These are phyloP conservation scores for Chrysochromulina tobinii DNA, from an alignment of 78 protist species.

Conservation along the genomic window DNA sequence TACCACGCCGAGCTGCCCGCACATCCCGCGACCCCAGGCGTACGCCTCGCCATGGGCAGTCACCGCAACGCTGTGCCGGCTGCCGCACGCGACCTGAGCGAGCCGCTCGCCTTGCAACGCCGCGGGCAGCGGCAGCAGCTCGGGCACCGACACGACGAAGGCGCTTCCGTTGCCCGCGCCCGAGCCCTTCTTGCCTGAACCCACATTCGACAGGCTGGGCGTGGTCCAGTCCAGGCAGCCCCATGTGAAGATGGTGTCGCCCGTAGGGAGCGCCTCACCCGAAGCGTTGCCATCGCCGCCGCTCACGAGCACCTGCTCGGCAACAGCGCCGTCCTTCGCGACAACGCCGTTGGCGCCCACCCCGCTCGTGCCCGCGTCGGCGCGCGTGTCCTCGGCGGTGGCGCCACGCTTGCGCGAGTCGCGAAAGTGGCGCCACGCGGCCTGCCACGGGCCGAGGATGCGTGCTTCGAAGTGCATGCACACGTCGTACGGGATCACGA, in stretches of 20 bases:
- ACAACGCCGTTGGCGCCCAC: no score
- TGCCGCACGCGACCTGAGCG: not conserved
- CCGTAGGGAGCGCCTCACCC: not conserved
- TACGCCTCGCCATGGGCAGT: not conserved
- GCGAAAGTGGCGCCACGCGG: not conserved
- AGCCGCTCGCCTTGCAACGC: not conserved
- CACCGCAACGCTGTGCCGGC: not conserved
- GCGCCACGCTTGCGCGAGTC: not conserved
- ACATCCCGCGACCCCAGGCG: slow-evolving; percentile 44
- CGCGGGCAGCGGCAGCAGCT: not conserved
- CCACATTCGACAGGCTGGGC: not conserved
- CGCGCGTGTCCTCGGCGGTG: no score
- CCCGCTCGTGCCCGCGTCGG: no score
- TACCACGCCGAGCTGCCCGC: slow-evolving; percentile 40
- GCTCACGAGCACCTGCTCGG: no score
- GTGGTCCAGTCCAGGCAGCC: not conserved
- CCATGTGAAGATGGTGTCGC: not conserved
- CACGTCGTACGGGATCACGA: not conserved
- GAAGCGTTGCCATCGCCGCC: no score
- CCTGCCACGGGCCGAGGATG: not conserved
- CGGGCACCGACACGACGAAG: not conserved
- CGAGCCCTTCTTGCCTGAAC: not conserved
- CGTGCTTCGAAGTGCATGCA: not conserved
- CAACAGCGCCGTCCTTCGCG: no score
- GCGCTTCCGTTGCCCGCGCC: no score